Evolutionary conservation across 78 protist species (phyloP).

Genomic region (Anaeramoeba flamelloides): DNA sequence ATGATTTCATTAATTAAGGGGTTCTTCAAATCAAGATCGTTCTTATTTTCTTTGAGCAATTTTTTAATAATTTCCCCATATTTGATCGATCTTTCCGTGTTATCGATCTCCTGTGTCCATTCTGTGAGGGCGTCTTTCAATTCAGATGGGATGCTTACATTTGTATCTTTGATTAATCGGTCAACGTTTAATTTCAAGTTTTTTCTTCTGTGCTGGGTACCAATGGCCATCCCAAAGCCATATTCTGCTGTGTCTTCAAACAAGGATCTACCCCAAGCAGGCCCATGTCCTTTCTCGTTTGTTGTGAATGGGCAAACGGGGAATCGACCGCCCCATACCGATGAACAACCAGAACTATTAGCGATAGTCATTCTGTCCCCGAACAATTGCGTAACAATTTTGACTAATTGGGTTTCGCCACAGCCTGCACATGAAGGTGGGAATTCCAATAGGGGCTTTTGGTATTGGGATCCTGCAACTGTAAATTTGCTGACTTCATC

Average conservation of each 20-base stretch:
- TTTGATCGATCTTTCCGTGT: no score
- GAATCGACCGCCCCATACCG: constrained; percentile 39
- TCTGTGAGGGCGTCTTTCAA: background rate
- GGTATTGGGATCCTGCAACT: constrained; percentile 34
- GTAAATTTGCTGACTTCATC: constrained; percentile 20
- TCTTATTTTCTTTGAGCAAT: no score
- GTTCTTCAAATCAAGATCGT: no score
- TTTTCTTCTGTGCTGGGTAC: constrained; percentile 3
- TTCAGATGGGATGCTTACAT: background rate
- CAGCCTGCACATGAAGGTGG: constrained; percentile 52
- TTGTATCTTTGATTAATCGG: background rate
- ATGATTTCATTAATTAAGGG: no score
- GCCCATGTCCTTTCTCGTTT: constrained; percentile 47
- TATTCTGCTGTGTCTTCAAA: constrained; percentile 58
- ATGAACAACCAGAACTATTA: constrained; percentile 54
- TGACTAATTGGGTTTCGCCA: constrained; percentile 46
- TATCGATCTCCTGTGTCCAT: no score
- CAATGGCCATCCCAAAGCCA: constrained; percentile 39
- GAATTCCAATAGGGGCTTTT: constrained; percentile 41
- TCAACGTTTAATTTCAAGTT: constrained; percentile 9
- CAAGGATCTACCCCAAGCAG: constrained; percentile 56
- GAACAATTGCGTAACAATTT: constrained; percentile 39
- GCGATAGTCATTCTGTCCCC: constrained; percentile 47
- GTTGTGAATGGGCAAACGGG: constrained; percentile 31
- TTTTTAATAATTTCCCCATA: no score